These are phyloP conservation scores for Phalaenopsis hybrid DNA, from an alignment of 116 monocot species.

Conservation along the genomic window DNA sequence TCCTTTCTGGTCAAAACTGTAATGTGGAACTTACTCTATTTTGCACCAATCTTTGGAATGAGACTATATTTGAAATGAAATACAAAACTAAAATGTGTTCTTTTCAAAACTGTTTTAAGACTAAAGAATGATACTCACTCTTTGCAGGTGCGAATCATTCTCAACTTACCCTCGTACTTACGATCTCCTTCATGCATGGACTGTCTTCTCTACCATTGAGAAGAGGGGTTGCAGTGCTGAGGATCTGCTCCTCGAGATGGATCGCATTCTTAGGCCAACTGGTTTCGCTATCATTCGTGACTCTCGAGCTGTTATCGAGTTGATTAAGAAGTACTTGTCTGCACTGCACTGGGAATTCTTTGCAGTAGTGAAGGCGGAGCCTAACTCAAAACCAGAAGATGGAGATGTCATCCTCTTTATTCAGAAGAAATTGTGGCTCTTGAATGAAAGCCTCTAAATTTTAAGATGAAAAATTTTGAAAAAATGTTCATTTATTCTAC, in stretches of 20 bases:
- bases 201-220: conserved; percentile 19
- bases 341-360: conserved; percentile 21
- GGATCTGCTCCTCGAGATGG: conserved; percentile 18
- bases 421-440: conserved; percentile 25
- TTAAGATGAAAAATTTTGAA: conserved; percentile 9
- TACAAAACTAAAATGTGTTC: neutral
- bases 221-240: conserved; percentile 23
- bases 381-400: conserved; percentile 13
- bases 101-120: neutral
- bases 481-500: neutral
- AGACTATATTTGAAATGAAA: too few species aligned
- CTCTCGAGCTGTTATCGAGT: neutral
- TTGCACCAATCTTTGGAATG: too few species aligned
- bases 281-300: conserved; percentile 22
- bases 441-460: conserved; percentile 14
- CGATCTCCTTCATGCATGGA: conserved; percentile 36
- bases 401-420: conserved; percentile 15
- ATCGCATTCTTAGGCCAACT: conserved; percentile 23
- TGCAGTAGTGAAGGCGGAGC: conserved; percentile 11
- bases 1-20: too few species aligned
- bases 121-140: too few species aligned
- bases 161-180: conserved; percentile 41
- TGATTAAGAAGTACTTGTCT: conserved; percentile 16
- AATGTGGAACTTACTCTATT: too few species aligned
- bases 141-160: conserved; percentile 32